These are phyloP conservation scores for Ampelocalamus luodianensis DNA, from an alignment of 176 grass and related monocot species.

Conservation along the genomic window DNA sequence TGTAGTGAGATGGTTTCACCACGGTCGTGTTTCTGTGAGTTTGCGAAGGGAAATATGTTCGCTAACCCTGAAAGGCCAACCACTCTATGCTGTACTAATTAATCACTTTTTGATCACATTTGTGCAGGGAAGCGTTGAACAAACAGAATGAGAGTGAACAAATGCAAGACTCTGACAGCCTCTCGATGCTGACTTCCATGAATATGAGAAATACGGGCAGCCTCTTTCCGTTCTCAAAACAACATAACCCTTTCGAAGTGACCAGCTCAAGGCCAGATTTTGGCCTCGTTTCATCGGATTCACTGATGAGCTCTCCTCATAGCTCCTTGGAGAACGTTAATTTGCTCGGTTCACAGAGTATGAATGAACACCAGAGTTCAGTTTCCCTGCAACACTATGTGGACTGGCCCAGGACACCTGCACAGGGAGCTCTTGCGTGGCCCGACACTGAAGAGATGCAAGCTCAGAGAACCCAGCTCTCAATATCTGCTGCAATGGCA, in stretches of 20 bases:
- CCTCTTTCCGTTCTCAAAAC: slow-evolving; percentile 67
- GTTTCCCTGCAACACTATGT: slow-evolving; percentile 74
- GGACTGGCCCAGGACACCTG: slow-evolving; percentile 67
- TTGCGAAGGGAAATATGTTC: neutral
- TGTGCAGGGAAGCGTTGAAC: slow-evolving; percentile 55
- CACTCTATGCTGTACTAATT: neutral
- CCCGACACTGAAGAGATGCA: slow-evolving; percentile 72
- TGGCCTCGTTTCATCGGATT: slow-evolving; percentile 58
- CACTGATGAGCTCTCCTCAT: slow-evolving; percentile 59
- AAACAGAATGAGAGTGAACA: slow-evolving; percentile 58
- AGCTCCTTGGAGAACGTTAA: slow-evolving; percentile 63
- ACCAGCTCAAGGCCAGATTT: slow-evolving; percentile 53
- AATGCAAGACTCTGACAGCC: slow-evolving; percentile 52
- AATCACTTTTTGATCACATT: neutral
- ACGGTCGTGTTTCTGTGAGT: neutral
- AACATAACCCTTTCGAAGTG: slow-evolving; percentile 70
- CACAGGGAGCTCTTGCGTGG: slow-evolving; percentile 70
- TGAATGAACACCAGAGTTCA: slow-evolving; percentile 62
- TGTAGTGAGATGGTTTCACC: neutral
- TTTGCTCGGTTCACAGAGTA: slow-evolving; percentile 44
- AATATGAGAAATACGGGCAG: slow-evolving; percentile 34
- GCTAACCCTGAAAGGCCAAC: neutral
- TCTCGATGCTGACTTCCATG: slow-evolving; percentile 64
- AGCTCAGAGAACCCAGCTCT: slow-evolving; percentile 75
- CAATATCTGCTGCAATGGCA: slow-evolving; percentile 69